Conservation (phyloP, 495 filamentous ascomycete genomes). For the Schizothecium vesticola region DNA sequence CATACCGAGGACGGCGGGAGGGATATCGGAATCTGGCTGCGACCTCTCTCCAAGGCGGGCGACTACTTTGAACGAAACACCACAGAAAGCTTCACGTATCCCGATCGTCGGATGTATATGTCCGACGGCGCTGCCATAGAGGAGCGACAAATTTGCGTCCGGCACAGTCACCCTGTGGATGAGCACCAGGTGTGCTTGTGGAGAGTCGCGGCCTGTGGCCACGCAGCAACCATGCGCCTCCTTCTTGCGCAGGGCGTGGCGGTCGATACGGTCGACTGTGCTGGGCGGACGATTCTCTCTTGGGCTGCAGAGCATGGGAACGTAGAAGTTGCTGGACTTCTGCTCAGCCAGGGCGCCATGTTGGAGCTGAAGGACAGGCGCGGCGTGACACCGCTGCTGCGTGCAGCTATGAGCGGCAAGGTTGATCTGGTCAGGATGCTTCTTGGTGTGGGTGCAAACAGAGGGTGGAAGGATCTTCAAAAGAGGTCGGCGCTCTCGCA, state of each 20-base stretch:
- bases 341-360: background rate
- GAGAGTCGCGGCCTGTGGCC: background rate
- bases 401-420: background rate
- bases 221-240: background rate
- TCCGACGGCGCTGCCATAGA: background rate
- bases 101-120: background rate
- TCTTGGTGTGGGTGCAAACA: background rate
- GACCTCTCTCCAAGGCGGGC: background rate
- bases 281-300: background rate
- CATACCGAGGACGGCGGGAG: background rate
- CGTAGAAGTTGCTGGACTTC: background rate
- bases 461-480: background rate
- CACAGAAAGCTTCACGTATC: background rate
- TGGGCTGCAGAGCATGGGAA: constrained; percentile 2
- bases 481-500: background rate
- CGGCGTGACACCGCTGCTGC: background rate
- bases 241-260: background rate
- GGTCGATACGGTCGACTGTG: background rate
- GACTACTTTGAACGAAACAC: background rate
- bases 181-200: background rate
- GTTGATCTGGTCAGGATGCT: background rate
- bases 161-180: background rate
- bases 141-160: background rate
- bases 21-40: background rate
- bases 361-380: background rate